These are phyloP conservation scores for Pulveroboletus sp. DNA, from an alignment of 768 basidiomycete genomes.

Conservation along the genomic window DNA sequence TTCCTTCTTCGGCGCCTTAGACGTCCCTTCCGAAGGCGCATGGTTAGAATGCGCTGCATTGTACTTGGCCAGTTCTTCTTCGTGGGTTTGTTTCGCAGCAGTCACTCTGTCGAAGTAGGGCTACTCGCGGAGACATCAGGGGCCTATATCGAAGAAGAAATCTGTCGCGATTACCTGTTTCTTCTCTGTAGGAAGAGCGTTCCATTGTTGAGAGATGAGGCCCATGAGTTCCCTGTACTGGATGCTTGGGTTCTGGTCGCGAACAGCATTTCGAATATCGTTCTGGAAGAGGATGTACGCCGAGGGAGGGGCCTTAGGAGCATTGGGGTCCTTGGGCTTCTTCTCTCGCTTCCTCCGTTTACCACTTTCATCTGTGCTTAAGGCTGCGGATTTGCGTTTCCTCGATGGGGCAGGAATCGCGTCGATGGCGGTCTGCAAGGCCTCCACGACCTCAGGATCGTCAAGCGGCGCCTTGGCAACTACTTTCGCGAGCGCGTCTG, in stretches of 20 bases:
- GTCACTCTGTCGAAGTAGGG: constrained; percentile 41
- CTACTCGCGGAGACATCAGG: constrained; percentile 12
- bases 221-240: constrained; percentile 68
- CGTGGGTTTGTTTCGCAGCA: constrained; percentile 61
- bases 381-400: constrained; percentile 48
- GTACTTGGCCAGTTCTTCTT: constrained; percentile 60
- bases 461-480: constrained; percentile 38
- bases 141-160: neutral
- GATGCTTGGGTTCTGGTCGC: constrained; percentile 58
- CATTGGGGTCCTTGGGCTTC: constrained; percentile 82
- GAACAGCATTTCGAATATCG: constrained; percentile 72
- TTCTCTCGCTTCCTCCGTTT: constrained; percentile 41
- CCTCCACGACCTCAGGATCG: constrained; percentile 28
- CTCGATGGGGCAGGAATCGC: constrained; percentile 33
- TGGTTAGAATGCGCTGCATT: constrained; percentile 51
- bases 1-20: constrained; percentile 28
- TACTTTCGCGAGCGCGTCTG: constrained; percentile 55
- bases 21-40: constrained; percentile 43
- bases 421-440: constrained; percentile 29
- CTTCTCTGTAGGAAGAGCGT: constrained; percentile 55
- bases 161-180: constrained; percentile 60
- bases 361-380: constrained; percentile 37
- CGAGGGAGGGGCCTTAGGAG: constrained; percentile 89
- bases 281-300: constrained; percentile 96
- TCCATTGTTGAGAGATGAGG: constrained; percentile 75